Conservation (phyloP, 2,329 filamentous ascomycete species). For the Allantophomopsis lycopodina region DNA sequence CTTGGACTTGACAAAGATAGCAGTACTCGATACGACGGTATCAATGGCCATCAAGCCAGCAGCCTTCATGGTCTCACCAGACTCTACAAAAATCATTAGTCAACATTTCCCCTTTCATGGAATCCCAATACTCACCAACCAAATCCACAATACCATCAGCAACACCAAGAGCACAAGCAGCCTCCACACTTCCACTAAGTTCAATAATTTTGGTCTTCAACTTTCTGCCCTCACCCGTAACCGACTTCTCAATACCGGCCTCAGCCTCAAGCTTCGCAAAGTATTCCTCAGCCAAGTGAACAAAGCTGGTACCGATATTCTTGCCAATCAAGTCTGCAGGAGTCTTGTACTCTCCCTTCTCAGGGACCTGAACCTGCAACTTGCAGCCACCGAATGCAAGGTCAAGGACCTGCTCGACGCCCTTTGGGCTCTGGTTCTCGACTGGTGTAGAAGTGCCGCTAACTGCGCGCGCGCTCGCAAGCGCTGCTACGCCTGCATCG, state of each 20-base stretch:
- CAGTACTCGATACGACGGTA: slow-evolving; percentile 78
- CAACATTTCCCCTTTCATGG: neutral
- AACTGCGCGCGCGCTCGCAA: slow-evolving; percentile 31
- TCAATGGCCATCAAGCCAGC: slow-evolving; percentile 89
- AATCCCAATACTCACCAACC: slow-evolving; percentile 50
- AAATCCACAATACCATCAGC: slow-evolving; percentile 96
- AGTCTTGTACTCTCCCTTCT: slow-evolving; percentile 59
- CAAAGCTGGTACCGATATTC: slow-evolving; percentile 94
- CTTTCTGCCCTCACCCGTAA: slow-evolving; percentile 28
- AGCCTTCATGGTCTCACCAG: slow-evolving; percentile 94
- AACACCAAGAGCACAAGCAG: slow-evolving; percentile 87
- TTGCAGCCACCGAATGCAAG: slow-evolving; percentile 84
- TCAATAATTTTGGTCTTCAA: slow-evolving; percentile 83
- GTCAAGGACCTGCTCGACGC: slow-evolving; percentile 73
- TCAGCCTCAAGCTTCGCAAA: slow-evolving; percentile 64
- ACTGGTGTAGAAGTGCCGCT: slow-evolving; percentile 29
- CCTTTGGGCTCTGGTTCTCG: slow-evolving; percentile 26
- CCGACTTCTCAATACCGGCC: slow-evolving; percentile 12
- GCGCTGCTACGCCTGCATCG: slow-evolving; percentile 46
- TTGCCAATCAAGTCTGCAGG: slow-evolving; percentile 75
- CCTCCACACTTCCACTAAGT: slow-evolving; percentile 92
- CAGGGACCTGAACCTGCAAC: slow-evolving; percentile 92
- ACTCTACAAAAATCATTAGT: slow-evolving; percentile 44
- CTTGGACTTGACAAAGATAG: slow-evolving; percentile 85
- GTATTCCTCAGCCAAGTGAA: slow-evolving; percentile 68